These are phyloP conservation scores for Boletus insuetus DNA, from an alignment of 768 basidiomycete genomes.

Conservation along the genomic window DNA sequence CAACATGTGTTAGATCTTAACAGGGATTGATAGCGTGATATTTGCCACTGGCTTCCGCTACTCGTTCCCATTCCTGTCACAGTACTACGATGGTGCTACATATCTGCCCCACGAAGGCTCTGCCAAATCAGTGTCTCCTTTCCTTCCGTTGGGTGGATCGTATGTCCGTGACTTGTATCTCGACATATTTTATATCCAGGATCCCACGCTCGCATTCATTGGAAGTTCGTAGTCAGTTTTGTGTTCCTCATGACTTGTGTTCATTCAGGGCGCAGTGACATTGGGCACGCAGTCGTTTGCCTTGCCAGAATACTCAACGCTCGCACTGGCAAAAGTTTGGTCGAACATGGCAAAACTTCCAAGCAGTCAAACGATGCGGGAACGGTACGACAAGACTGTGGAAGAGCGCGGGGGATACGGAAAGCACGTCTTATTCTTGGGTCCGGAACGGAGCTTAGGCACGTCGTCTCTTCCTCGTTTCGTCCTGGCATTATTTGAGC, in stretches of 20 bases:
- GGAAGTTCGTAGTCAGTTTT: background rate
- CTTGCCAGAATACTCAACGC: background rate
- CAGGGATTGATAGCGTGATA: constrained; percentile 12
- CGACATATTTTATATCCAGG: constrained; percentile 8
- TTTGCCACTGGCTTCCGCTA: constrained; percentile 11
- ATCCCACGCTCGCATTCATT: constrained; percentile 13
- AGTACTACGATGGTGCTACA: constrained; percentile 9
- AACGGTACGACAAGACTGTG: background rate
- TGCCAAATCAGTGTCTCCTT: background rate
- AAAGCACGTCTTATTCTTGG: background rate
- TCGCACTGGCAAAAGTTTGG: constrained; percentile 18
- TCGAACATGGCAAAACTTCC: constrained; percentile 10
- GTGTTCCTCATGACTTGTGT: no score
- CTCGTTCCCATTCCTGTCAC: constrained; percentile 14
- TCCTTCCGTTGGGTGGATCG: constrained; percentile 5
- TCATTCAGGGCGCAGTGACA: background rate
- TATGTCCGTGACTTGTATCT: constrained; percentile 14
- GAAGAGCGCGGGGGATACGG: constrained; percentile 14
- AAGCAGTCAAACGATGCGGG: background rate
- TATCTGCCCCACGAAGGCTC: background rate
- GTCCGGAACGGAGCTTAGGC: background rate
- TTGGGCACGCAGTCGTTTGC: background rate
- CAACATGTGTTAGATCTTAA: background rate
- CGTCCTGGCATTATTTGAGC: background rate
- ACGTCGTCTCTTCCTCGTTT: background rate